These are phyloP conservation scores for Stereum hirsutum DNA, from an alignment of 1,284 basidiomycete species.

Conservation along the genomic window DNA sequence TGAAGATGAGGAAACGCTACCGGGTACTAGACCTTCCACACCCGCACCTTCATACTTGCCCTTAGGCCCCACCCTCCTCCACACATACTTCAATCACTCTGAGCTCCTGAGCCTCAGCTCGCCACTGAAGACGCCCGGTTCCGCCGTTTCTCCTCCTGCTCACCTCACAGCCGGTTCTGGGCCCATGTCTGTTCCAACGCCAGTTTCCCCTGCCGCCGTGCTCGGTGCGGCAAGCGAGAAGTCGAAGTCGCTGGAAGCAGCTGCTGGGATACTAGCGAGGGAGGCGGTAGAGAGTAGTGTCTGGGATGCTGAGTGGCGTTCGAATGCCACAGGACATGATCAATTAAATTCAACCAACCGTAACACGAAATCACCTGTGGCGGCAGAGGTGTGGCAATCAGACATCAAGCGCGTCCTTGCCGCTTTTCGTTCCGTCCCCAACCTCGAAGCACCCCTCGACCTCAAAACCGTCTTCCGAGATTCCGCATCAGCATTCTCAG, in stretches of 20 bases:
- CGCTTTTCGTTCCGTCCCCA: slow-evolving; percentile 19
- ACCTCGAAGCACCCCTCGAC: slow-evolving; percentile 22
- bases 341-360: no score
- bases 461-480: slow-evolving; percentile 28
- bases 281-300: slow-evolving; percentile 62
- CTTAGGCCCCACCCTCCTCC: slow-evolving; percentile 51
- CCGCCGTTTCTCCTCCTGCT: slow-evolving; percentile 27
- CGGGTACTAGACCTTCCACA: slow-evolving; percentile 48
- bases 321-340: slow-evolving; percentile 28
- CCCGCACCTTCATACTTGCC: slow-evolving; percentile 64
- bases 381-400: slow-evolving; percentile 46
- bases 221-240: slow-evolving; percentile 52
- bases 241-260: slow-evolving; percentile 54
- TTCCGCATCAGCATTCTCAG: no score
- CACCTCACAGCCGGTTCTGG: slow-evolving; percentile 29
- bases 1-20: slow-evolving; percentile 13
- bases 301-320: slow-evolving; percentile 61
- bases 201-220: slow-evolving; percentile 65
- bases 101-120: slow-evolving; percentile 48
- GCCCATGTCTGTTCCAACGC: slow-evolving; percentile 57
- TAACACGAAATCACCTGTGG: no score
- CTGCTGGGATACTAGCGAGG: slow-evolving; percentile 45
- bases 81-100: slow-evolving; percentile 55
- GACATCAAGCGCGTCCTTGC: slow-evolving; percentile 37
- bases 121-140: slow-evolving; percentile 46